Evolutionary conservation across 106 monocot genomes (phyloP), one percentile per base, ranked within the genome.

Genomic region (Alisma plantagoaquatica): DNA sequence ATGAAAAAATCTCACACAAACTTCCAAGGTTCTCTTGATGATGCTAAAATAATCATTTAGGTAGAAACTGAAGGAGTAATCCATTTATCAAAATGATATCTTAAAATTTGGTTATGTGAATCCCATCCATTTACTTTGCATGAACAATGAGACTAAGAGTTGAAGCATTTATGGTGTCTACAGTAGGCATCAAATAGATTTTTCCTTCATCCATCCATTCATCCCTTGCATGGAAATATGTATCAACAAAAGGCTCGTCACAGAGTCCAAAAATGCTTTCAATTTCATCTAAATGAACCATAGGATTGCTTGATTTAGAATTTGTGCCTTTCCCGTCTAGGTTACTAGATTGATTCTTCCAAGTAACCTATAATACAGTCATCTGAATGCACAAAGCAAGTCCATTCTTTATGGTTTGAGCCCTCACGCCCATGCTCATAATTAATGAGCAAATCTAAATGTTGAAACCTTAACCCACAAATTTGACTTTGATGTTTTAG

Each of bases 161-260:
- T 1, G n/a, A 20, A 27, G 23, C 46, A 27, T 54, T 64, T 54
- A 53, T 71, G 22, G 38, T 43, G 27, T 5, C 19, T 27, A 16
- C 27, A 15, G 23, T 23, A 27, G 41, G 43, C 20, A 70, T 63
- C 68, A 87, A 59, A 61, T 84, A 88, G 6, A 78, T 62, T 3
- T 80, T 63, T 25, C 77, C 88, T 55, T 58, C 81, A 54, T 88
- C 88, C 94, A 96, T 81, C 94, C 94, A 96, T 54, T 89, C 73
- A 64, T 81, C 81, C 44, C 66, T 81, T 47, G 62, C 61, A 49
- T 57, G 41, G 43, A 67, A 81, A 64, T 81, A 96, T 24, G 76
- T 51, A 42, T 96, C 94, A 53, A 84, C 94, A 74, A 96, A 96
- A 53, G 75, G 70, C 46, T 96, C 83, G 19, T 88, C 94, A 79